A percentile compares a stretch with the other conserved stretches of the same genome.
Conservation (phyloP, 2,329 filamentous ascomycete species). For the Venturia oleaginea region DNA sequence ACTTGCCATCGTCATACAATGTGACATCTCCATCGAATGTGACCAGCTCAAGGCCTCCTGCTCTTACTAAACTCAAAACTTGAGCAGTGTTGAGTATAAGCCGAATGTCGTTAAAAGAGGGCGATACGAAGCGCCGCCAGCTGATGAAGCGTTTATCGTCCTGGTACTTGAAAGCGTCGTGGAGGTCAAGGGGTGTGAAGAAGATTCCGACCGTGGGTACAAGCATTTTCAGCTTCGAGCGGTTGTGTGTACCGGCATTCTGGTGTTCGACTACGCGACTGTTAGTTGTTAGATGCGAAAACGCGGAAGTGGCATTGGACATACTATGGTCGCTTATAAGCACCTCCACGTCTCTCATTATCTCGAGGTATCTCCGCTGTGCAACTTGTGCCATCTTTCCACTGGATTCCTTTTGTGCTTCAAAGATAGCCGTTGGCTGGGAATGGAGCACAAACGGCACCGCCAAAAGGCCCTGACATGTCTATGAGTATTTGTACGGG, state of each 20-base stretch:
- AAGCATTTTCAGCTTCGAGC: slow-evolving; percentile 85
- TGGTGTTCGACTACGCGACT: slow-evolving; percentile 57
- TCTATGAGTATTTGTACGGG: not conserved
- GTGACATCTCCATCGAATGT: slow-evolving; percentile 98
- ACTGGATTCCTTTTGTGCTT: slow-evolving; percentile 55
- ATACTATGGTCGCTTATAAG: slow-evolving; percentile 88
- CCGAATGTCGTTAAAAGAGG: slow-evolving; percentile 93
- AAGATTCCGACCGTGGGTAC: slow-evolving; percentile 89
- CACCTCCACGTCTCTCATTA: slow-evolving; percentile 84
- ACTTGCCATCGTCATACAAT: slow-evolving; percentile 75
- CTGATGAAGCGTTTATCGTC: slow-evolving; percentile 81
- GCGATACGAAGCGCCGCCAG: slow-evolving; percentile 82
- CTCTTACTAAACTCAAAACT: slow-evolving; percentile 75
- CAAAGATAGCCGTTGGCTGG: slow-evolving; percentile 80
- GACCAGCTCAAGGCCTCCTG: slow-evolving; percentile 67
- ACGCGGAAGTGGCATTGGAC: slow-evolving; percentile 17
- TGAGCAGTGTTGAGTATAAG: slow-evolving; percentile 92
- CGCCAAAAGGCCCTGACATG: slow-evolving; percentile 36
- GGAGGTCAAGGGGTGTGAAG: slow-evolving; percentile 79
- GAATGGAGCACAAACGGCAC: slow-evolving; percentile 96
- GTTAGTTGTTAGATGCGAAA: slow-evolving; percentile 6
- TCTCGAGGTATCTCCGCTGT: slow-evolving; percentile 84
- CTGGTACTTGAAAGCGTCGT: slow-evolving; percentile 86
- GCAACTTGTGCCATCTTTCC: slow-evolving; percentile 68
- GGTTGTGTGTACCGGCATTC: slow-evolving; percentile 51